These are phyloP conservation scores for Neurospora hispaniola DNA, from an alignment of 495 filamentous ascomycete genomes.

Conservation along the genomic window DNA sequence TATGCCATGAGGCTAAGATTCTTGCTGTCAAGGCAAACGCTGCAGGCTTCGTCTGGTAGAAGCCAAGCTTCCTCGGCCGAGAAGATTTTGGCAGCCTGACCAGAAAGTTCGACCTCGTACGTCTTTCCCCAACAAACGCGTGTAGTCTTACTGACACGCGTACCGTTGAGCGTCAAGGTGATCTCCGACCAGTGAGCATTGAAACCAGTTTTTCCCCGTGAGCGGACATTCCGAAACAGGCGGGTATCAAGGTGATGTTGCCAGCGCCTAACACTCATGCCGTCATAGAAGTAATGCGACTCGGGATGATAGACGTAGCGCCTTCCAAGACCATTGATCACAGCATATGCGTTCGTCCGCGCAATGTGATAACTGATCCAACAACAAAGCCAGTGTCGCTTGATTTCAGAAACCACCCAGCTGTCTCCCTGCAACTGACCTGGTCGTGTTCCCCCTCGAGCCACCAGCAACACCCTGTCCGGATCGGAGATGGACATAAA, in stretches of 20 bases:
- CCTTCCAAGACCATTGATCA: conserved; percentile 20
- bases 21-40: conserved; percentile 29
- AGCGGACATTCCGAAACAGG: conserved; percentile 12
- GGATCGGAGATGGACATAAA: conserved; percentile 9
- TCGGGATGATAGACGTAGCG: conserved; percentile 23
- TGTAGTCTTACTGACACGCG: conserved; percentile 4
- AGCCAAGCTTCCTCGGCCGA: conserved; percentile 26
- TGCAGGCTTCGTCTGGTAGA: conserved; percentile 23
- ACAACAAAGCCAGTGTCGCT: conserved; percentile 23
- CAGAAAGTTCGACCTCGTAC: conserved; percentile 23
- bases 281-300: not conserved
- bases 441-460: conserved; percentile 20
- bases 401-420: conserved; percentile 22
- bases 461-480: conserved; percentile 21
- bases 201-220: conserved; percentile 10
- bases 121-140: conserved; percentile 17
- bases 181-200: conserved; percentile 14
- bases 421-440: conserved; percentile 21
- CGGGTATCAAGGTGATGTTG: conserved; percentile 6
- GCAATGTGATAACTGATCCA: conserved; percentile 20
- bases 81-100: conserved; percentile 19
- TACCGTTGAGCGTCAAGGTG: conserved; percentile 10
- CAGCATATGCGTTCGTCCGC: conserved; percentile 12
- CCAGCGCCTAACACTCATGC: conserved; percentile 2
- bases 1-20: conserved; percentile 24